Conservation (phyloP, 805 yeast genomes). For the Kodamaea leandrae region DNA sequence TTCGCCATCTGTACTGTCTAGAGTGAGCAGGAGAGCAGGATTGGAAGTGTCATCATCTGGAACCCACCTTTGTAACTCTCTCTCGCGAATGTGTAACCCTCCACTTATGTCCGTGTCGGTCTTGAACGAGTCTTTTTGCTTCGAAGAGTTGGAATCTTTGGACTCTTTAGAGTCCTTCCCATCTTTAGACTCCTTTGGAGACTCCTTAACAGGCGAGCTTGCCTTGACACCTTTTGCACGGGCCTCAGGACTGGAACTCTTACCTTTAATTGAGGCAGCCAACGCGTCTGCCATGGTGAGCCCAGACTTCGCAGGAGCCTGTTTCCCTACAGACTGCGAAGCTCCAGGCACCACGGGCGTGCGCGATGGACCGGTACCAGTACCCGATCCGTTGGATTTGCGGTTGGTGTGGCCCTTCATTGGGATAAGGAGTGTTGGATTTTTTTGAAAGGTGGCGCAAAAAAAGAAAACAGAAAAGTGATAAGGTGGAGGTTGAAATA, state of each 20-base stretch:
- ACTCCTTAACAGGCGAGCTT: background rate
- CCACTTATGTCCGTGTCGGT: slow-evolving; percentile 83
- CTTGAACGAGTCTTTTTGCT: slow-evolving; percentile 36
- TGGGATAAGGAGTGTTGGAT: slow-evolving; percentile 5
- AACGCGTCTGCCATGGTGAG: slow-evolving; percentile 11
- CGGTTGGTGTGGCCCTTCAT: slow-evolving; percentile 26
- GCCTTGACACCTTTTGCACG: background rate
- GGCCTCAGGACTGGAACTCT: background rate
- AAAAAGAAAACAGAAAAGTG: background rate
- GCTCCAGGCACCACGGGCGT: slow-evolving; percentile 18
- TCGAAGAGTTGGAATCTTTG: slow-evolving; percentile 23
- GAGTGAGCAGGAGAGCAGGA: slow-evolving; percentile 35
- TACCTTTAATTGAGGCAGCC: slow-evolving; percentile 8
- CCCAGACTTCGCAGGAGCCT: no score
- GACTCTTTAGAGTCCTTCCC: slow-evolving; percentile 38
- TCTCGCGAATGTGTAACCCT: slow-evolving; percentile 49
- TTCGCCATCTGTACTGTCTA: slow-evolving; percentile 38
- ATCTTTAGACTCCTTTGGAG: background rate
- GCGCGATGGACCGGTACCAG: slow-evolving; percentile 4
- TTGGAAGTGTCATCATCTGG: slow-evolving; percentile 58
- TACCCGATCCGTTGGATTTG: slow-evolving; percentile 6
- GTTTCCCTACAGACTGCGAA: no score
- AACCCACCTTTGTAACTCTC: slow-evolving; percentile 81
- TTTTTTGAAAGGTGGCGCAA: slow-evolving; percentile 6
- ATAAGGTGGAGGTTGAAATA: background rate